Evolutionary conservation across 2,329 filamentous ascomycete genomes (phyloP).

Genomic region (Cytospora mali): DNA sequence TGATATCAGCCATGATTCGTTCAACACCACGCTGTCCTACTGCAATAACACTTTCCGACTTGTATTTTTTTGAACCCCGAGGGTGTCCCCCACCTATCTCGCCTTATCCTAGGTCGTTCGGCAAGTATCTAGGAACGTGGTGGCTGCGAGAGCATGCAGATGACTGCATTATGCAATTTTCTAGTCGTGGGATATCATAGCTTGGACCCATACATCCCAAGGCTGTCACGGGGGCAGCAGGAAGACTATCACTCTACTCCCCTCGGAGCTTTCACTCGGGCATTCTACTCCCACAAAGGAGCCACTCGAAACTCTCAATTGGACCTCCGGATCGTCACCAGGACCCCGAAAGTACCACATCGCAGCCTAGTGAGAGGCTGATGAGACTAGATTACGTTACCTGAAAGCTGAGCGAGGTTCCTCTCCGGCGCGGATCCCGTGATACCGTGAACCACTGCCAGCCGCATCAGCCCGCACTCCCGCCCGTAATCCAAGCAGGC

Average conservation of each 20-base stretch:
- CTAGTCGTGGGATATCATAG: not conserved
- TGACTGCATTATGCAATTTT: constrained; percentile 1
- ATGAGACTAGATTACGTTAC: constrained; percentile 1
- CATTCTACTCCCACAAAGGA: not conserved
- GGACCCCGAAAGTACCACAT: constrained; percentile 18
- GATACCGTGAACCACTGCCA: constrained; percentile 1
- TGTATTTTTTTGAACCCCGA: constrained; percentile 4
- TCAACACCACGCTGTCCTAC: not conserved
- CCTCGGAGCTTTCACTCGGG: constrained; percentile 7
- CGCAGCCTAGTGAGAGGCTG: constrained; percentile 9
- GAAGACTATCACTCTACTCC: not conserved
- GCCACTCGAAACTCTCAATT: not conserved
- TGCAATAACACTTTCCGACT: not conserved
- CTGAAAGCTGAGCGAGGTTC: not conserved
- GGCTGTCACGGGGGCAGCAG: not conserved
- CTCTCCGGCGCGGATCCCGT: not conserved
- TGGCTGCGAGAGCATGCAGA: not conserved
- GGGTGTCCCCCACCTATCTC: not conserved
- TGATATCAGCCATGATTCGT: not conserved
- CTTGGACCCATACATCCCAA: not conserved
- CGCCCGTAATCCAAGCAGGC: constrained; percentile 7
- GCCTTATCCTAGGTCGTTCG: not conserved
- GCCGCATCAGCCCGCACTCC: constrained; percentile 1
- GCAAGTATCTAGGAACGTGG: not conserved
- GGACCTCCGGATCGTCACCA: constrained; percentile 13